phyloP scores from a whole-genome alignment of 2,329 filamentous ascomycete genomes.

The Aspergillus melleus region DNA sequence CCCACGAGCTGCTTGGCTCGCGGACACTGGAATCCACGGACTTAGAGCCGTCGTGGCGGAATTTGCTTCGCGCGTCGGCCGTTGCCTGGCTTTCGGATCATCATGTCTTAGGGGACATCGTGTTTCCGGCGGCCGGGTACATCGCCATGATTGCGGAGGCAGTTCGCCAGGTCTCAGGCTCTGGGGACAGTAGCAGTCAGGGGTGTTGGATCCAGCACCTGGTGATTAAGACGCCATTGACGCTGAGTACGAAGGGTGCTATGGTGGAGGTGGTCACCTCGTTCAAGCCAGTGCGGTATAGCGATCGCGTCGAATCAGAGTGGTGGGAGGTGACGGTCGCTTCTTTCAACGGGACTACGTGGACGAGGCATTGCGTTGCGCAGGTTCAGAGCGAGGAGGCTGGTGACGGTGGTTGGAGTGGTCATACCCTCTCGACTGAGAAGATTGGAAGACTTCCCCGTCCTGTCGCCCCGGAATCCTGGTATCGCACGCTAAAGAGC shows the following conservation, averaged over 20 bases:
- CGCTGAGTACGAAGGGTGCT: neutral
- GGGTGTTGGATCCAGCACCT: neutral
- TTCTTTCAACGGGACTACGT: neutral
- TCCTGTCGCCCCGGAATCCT: neutral
- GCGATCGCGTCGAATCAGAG: neutral
- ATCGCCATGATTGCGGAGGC: conserved; percentile 34
- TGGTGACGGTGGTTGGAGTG: neutral
- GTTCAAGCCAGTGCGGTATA: neutral
- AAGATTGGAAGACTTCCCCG: neutral
- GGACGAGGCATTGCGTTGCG: neutral
- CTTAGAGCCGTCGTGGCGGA: conserved; percentile 35
- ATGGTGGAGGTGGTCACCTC: neutral
- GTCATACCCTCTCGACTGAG: neutral
- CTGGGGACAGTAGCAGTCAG: neutral
- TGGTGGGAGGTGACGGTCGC: neutral
- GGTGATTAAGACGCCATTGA: neutral
- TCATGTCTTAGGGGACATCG: conserved; percentile 24
- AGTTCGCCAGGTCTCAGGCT: neutral
- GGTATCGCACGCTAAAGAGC: neutral
- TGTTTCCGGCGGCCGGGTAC: conserved; percentile 38
- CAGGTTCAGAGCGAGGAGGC: neutral
- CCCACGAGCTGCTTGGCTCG: conserved; percentile 28
- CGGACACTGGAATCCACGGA: conserved; percentile 24
- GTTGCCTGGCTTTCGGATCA: conserved; percentile 40
- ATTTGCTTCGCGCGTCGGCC: conserved; percentile 30